Conservation (phyloP, 208 protist genomes). For the Acanthamoeba lenticulata region DNA sequence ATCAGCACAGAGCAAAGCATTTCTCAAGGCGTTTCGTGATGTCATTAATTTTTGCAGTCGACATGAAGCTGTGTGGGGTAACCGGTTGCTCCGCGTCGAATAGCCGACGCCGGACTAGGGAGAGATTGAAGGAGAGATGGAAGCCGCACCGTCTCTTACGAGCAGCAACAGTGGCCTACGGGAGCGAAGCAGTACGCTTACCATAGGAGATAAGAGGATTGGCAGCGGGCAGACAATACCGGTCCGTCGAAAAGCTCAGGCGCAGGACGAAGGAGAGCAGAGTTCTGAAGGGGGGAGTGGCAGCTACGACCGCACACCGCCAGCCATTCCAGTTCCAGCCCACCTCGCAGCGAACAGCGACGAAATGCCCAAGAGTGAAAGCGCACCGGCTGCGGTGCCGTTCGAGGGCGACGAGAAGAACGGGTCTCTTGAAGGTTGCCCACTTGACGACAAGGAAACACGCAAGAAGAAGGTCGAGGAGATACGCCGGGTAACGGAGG, state of each 20-base stretch:
- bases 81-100: not conserved
- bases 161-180: not conserved
- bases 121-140: not conserved
- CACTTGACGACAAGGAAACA: not conserved
- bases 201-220: not conserved
- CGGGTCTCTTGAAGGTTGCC: not conserved
- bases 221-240: not conserved
- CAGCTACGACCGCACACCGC: not conserved
- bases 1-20: too few species aligned
- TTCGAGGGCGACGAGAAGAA: not conserved
- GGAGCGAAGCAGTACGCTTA: constrained; percentile 1
- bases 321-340: too few species aligned
- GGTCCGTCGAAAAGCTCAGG: not conserved
- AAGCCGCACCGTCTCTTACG: not conserved
- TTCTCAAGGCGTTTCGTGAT: too few species aligned
- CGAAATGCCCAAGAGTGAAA: not conserved
- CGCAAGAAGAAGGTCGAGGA: constrained; percentile 28
- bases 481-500: constrained; percentile 1
- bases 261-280: not conserved
- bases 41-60: too few species aligned
- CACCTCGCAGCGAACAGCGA: not conserved
- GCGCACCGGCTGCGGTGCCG: not conserved
- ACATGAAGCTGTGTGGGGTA: too few species aligned
- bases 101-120: not conserved
- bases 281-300: not conserved